Conservation (phyloP, 202 grass and related monocot species). For the Setaria viridis region DNA sequence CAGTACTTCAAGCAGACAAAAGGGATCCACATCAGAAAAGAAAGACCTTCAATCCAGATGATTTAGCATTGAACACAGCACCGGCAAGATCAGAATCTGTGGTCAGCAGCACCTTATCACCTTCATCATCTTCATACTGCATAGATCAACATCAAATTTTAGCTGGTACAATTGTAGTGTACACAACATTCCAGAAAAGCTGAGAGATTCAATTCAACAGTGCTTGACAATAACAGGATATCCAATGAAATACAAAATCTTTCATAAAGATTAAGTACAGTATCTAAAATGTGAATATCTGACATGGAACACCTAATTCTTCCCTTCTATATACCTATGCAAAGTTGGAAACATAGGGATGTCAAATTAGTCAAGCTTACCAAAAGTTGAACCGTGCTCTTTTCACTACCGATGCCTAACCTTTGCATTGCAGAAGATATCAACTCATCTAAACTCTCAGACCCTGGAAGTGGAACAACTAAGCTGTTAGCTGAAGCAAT, state of each 20-base stretch:
- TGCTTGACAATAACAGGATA: background rate
- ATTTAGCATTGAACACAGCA: slow-evolving; percentile 75
- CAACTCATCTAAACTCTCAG: slow-evolving; percentile 74
- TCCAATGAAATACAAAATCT: slow-evolving; percentile 11
- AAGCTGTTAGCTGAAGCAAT: slow-evolving; percentile 30
- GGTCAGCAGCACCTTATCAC: slow-evolving; percentile 81
- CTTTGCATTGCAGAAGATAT: slow-evolving; percentile 64
- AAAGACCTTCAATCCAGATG: slow-evolving; percentile 75
- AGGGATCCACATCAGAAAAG: slow-evolving; percentile 22
- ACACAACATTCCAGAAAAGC: background rate
- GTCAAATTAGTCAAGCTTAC: slow-evolving; percentile 56
- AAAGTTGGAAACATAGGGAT: slow-evolving; percentile 6
- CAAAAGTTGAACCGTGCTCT: slow-evolving; percentile 74
- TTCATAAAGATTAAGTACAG: background rate
- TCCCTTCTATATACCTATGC: background rate
- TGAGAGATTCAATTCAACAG: background rate
- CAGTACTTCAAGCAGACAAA: slow-evolving; percentile 12
- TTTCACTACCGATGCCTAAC: slow-evolving; percentile 53
- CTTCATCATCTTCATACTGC: slow-evolving; percentile 98
- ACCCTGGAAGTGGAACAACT: slow-evolving; percentile 49
- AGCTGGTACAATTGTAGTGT: background rate
- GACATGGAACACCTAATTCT: slow-evolving; percentile 3
- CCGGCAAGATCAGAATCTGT: slow-evolving; percentile 77
- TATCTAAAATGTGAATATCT: slow-evolving; percentile 18
- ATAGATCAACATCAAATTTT: slow-evolving; percentile 29